These are phyloP conservation scores for Cicer cuneatum DNA, from an alignment of 306 rosid species.

Conservation along the genomic window DNA sequence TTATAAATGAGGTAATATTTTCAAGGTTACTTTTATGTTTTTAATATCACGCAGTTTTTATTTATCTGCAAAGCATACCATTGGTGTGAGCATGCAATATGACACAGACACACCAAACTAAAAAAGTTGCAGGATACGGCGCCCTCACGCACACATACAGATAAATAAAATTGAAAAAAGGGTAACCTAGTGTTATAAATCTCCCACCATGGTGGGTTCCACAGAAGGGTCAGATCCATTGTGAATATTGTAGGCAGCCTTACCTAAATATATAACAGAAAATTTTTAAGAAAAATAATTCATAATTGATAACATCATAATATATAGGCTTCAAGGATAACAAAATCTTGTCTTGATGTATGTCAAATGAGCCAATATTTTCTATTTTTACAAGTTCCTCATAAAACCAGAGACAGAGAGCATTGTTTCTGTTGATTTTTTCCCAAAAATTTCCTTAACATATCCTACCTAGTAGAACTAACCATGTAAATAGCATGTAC, in stretches of 20 bases:
- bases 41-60: conserved; percentile 11
- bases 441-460: neutral
- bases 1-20: conserved; percentile 83
- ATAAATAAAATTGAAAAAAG: neutral
- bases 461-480: conserved; percentile 1
- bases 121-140: neutral
- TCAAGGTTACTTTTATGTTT: conserved; percentile 38
- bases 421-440: neutral
- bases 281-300: neutral
- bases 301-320: conserved; percentile 3
- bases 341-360: too few species aligned
- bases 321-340: neutral
- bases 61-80: conserved; percentile 4
- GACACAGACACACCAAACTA: neutral
- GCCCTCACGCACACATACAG: neutral
- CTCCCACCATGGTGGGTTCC: neutral
- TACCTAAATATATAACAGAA: too few species aligned
- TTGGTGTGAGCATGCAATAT: neutral
- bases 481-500: conserved; percentile 17
- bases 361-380: too few species aligned
- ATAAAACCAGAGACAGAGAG: conserved; percentile 10
- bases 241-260: neutral
- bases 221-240: neutral
- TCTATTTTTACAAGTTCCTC: neutral
- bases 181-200: neutral